These are phyloP conservation scores for Carpinus viminea DNA, from an alignment of 306 rosid genomes.

Conservation along the genomic window DNA sequence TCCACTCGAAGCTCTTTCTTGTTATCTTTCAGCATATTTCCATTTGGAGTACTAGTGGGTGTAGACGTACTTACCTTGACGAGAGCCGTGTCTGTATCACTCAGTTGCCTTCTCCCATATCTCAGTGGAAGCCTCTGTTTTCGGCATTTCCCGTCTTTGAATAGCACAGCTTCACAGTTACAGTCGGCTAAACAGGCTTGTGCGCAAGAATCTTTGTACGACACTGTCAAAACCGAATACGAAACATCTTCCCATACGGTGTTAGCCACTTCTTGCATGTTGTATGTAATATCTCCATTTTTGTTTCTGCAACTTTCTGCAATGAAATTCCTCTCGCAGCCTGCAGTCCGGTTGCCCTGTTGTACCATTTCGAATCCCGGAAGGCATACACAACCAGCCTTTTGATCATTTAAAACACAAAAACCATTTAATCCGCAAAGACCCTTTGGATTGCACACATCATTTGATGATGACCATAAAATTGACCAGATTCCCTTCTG, in stretches of 20 bases:
- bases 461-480: not conserved
- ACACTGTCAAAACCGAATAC: not conserved
- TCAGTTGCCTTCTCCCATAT: not conserved
- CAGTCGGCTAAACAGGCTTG: not conserved
- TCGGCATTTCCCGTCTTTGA: fast-evolving
- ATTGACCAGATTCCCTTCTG: not conserved
- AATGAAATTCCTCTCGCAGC: not conserved
- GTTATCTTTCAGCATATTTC: too few relatives aligned
- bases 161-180: not conserved
- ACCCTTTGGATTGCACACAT: not conserved
- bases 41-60: too few relatives aligned
- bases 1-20: not conserved
- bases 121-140: not conserved
- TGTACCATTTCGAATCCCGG: not conserved
- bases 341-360: not conserved
- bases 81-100: not conserved
- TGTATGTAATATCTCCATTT: not conserved
- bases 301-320: not conserved
- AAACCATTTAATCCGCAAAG: not conserved
- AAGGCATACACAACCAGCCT: not conserved
- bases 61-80: not conserved
- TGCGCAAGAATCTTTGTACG: not conserved
- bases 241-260: not conserved
- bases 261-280: not conserved
- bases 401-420: not conserved